Evolutionary conservation across 2,329 filamentous ascomycete species (phyloP), one percentile per base, ranked within the genome.

Genomic region (Orbilia ellipsospora): DNA sequence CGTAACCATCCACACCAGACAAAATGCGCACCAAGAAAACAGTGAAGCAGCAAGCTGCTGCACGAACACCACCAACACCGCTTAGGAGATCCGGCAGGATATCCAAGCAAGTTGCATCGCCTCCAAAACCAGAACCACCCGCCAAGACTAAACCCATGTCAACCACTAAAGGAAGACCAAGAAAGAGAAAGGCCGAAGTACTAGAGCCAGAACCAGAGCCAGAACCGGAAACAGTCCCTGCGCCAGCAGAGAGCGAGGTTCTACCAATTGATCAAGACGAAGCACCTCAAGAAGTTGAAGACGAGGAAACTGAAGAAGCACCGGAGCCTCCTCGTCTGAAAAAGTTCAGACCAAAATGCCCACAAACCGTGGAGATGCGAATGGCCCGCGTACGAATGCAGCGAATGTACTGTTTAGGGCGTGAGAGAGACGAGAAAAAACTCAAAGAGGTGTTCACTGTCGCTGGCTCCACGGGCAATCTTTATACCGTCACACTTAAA

Each of bases 391-490:
- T 77, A 13, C 67, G 73, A 36, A 75, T 62, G 5, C 79, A 80
- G 51, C 78, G 79, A 23, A 78, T 80, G 77, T 78, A 78, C 59
- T 77, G 79, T 42, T 77, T 80, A 1, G 76, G 76, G 13, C 77
- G 78, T 16, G 52, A 75, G 36, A 74, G 78, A 8, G 56, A 67
- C 7, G 69, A 68, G 16, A 31, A 64, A 23, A 67, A 77, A 44
- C 60, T 73, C 28, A 75, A 56, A 83, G 88, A 91, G 80, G 82
- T 80, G 0, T 83, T 91, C 56, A 83, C 88, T 69, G 83, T 91
- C 74, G 87, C 88, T 0, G 89, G 89, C 0, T 87, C 87, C 8
- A 90, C 88, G 0, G 89, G 89, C 15, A 90, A 90, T 77, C 83
- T 91, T 69, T 91, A 91, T 80, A 86, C 82, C 0, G 85, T 90